Evolutionary conservation across 768 basidiomycete species (phyloP).

Genomic region (Serpula lacrymans): DNA sequence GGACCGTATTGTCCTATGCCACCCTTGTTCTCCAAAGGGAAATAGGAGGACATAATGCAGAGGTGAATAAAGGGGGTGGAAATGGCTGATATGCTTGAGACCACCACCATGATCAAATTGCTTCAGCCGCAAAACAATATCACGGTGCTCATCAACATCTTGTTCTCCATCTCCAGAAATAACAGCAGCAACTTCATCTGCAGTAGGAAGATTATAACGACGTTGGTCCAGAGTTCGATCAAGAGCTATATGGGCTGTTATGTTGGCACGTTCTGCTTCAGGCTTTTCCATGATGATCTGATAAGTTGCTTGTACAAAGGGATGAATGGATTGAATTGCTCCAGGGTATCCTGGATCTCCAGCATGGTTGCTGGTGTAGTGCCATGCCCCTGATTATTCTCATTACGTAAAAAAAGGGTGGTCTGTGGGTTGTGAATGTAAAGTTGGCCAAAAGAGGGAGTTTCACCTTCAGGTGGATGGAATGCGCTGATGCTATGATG

Average conservation of each 20-base stretch:
- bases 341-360: conserved; percentile 21
- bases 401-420: conserved; percentile 25
- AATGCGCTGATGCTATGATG: conserved; percentile 34
- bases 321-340: conserved; percentile 21
- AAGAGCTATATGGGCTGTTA: conserved; percentile 7
- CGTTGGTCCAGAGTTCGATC: conserved; percentile 23
- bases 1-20: too few relatives aligned
- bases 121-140: conserved; percentile 30
- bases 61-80: conserved; percentile 31
- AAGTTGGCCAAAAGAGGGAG: conserved; percentile 36
- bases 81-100: conserved; percentile 30
- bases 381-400: conserved; percentile 20
- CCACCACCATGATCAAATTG: conserved; percentile 15
- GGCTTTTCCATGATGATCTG: conserved; percentile 24
- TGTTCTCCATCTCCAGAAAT: conserved; percentile 30
- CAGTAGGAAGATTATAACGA: conserved; percentile 42
- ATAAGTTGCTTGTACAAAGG: conserved; percentile 28
- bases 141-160: conserved; percentile 11
- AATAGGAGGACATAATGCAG: conserved; percentile 46
- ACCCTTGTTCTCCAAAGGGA: conserved; percentile 36
- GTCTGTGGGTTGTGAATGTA: conserved; percentile 38
- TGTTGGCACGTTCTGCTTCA: conserved; percentile 10
- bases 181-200: conserved; percentile 41
- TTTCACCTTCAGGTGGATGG: conserved; percentile 12
- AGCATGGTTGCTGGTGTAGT: conserved; percentile 16